These are phyloP conservation scores for Cotoneaster glaucophyllus DNA, from an alignment of 306 rosid genomes.

Conservation along the genomic window DNA sequence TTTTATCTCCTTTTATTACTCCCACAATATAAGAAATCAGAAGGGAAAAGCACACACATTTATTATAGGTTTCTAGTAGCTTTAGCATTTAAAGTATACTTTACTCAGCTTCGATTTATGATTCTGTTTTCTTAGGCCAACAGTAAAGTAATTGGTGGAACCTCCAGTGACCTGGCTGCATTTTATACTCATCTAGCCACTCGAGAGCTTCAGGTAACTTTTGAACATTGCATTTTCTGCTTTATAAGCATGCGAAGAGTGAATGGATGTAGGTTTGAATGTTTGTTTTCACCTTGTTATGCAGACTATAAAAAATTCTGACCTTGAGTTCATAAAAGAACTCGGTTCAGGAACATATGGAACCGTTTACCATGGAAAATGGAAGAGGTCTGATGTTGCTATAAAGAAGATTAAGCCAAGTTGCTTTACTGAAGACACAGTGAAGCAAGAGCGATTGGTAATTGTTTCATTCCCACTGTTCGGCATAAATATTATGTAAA, in stretches of 20 bases:
- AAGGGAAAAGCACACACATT: not conserved
- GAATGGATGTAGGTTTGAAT: not conserved
- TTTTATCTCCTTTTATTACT: not conserved
- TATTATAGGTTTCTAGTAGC: not conserved
- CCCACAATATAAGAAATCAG: not conserved
- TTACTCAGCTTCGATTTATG: not conserved
- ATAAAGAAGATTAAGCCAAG: conserved; percentile 25
- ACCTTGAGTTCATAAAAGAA: conserved; percentile 30
- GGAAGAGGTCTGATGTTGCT: conserved; percentile 33
- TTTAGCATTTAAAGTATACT: not conserved
- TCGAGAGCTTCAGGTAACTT: conserved; percentile 28
- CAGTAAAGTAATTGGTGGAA: conserved; percentile 13
- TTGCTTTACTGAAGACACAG: conserved; percentile 20
- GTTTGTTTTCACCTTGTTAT: not conserved
- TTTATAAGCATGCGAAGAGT: not conserved
- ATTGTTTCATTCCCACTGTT: not conserved
- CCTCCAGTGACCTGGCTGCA: not conserved
- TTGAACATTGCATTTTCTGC: not conserved
- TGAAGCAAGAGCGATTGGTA: conserved; percentile 27
- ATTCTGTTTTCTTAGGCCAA: conserved; percentile 7
- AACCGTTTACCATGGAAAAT: conserved; percentile 28
- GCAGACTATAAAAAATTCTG: conserved; percentile 20
- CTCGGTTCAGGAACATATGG: conserved; percentile 32
- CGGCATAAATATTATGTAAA: not conserved
- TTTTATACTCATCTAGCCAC: conserved; percentile 18